Evolutionary conservation across 768 basidiomycete genomes (phyloP).

Genomic region (Tulasnella sp.): DNA sequence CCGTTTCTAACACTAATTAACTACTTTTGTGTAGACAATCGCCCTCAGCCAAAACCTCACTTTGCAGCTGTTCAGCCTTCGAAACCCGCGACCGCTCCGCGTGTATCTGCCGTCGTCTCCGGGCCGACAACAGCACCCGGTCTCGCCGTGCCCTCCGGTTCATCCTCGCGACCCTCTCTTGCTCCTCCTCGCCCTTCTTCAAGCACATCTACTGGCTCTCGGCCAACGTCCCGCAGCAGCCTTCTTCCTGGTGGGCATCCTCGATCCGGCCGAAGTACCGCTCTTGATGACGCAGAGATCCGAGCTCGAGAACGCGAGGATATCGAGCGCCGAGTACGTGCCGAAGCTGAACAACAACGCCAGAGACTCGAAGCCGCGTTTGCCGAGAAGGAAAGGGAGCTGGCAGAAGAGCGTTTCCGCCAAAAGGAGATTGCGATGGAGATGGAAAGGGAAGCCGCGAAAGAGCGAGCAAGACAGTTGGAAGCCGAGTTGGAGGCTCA

Average conservation of each 20-base stretch:
- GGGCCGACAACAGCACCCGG: slow-evolving; percentile 35
- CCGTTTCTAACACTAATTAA: neutral
- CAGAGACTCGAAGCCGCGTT: neutral
- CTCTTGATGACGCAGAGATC: neutral
- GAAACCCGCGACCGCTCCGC: slow-evolving; percentile 40
- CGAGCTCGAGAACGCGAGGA: slow-evolving; percentile 2
- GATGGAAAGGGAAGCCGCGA: slow-evolving; percentile 10
- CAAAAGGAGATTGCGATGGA: slow-evolving; percentile 31
- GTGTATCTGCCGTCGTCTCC: slow-evolving; percentile 36
- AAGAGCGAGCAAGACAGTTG: neutral
- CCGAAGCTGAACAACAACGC: neutral
- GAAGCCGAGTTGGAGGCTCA: slow-evolving; percentile 1
- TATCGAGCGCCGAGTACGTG: slow-evolving; percentile 5
- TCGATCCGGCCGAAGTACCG: neutral
- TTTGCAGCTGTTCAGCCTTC: slow-evolving; percentile 53
- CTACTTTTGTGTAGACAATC: slow-evolving; percentile 40
- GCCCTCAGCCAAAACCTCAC: slow-evolving; percentile 50
- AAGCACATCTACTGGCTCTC: neutral
- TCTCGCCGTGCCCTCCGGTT: neutral
- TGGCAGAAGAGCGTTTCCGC: neutral
- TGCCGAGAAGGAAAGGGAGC: slow-evolving; percentile 24
- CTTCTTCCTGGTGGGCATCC: neutral
- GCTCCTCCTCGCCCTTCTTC: neutral
- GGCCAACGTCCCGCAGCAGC: neutral
- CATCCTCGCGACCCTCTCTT: neutral